Percentiles rank a stretch among this genome's conserved stretches.
phyloP scores from a whole-genome alignment of 176 grass and related monocot genomes.

The Cenchrus purpureus region DNA sequence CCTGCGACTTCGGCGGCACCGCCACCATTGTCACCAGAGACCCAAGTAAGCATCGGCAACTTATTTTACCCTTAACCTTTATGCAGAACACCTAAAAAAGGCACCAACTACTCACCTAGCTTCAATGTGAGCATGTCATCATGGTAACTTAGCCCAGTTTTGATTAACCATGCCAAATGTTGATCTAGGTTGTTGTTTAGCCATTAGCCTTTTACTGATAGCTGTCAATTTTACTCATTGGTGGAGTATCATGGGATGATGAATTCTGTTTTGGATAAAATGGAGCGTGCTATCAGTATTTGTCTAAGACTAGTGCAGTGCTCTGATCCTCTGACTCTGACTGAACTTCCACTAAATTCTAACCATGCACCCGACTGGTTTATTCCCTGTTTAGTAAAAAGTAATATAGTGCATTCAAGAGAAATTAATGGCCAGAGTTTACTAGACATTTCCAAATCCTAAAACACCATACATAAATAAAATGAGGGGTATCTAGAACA shows the following conservation, averaged over 20 bases:
- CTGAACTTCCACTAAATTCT: not conserved
- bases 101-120: not conserved
- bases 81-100: not conserved
- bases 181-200: not conserved
- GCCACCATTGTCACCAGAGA: slow-evolving; percentile 85
- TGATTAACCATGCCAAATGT: not conserved
- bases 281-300: not conserved
- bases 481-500: not conserved
- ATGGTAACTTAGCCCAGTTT: not conserved
- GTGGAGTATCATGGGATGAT: not conserved
- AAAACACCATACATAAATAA: too few relatives aligned
- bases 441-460: too few relatives aligned
- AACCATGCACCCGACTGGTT: not conserved
- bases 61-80: too few relatives aligned
- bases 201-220: not conserved
- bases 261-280: not conserved
- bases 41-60: slow-evolving; percentile 50
- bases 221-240: not conserved
- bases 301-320: not conserved
- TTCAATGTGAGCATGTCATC: not conserved
- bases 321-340: not conserved
- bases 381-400: not conserved
- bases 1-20: slow-evolving; percentile 86
- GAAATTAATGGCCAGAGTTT: too few relatives aligned
- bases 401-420: too few relatives aligned